These are phyloP conservation scores for Pisolithus sp. DNA, from an alignment of 768 basidiomycete species.

Conservation along the genomic window DNA sequence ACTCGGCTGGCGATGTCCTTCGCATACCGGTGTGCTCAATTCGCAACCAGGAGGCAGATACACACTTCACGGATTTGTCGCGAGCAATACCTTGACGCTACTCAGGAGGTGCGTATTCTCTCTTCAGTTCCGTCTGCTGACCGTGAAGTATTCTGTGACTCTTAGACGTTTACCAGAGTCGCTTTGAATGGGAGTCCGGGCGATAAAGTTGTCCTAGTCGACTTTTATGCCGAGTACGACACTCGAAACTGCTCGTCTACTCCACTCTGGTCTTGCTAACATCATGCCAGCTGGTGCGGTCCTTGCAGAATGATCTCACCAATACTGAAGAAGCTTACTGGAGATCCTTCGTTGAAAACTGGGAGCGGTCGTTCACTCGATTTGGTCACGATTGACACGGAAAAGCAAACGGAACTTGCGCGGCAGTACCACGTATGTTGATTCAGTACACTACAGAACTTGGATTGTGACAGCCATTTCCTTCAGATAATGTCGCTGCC, in stretches of 20 bases:
- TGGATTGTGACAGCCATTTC: not conserved
- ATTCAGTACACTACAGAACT: not conserved
- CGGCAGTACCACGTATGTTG: constrained; percentile 38
- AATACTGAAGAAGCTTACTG: constrained; percentile 53
- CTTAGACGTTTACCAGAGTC: constrained; percentile 32
- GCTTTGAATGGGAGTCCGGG: constrained; percentile 28
- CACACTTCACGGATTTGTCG: constrained; percentile 32
- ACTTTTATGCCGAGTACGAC: constrained; percentile 74
- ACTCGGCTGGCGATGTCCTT: constrained; percentile 6
- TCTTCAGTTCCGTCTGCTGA: not conserved
- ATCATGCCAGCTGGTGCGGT: constrained; percentile 58
- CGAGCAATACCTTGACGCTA: constrained; percentile 40
- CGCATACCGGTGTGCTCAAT: constrained; percentile 3
- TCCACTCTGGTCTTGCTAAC: not conserved
- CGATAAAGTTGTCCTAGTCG: constrained; percentile 59
- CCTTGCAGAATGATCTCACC: constrained; percentile 74
- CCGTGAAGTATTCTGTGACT: not conserved
- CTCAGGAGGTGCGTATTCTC: constrained; percentile 34
- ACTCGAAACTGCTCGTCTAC: constrained; percentile 3
- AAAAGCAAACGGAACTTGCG: constrained; percentile 47
- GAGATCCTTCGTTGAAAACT: constrained; percentile 36
- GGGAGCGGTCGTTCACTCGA: constrained; percentile 56
- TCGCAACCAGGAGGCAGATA: constrained; percentile 26
- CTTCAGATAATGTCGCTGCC: constrained; percentile 66
- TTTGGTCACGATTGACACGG: constrained; percentile 64